phyloP scores from a whole-genome alignment of 169 alveolate species.

The Besnoitia besnoiti region DNA sequence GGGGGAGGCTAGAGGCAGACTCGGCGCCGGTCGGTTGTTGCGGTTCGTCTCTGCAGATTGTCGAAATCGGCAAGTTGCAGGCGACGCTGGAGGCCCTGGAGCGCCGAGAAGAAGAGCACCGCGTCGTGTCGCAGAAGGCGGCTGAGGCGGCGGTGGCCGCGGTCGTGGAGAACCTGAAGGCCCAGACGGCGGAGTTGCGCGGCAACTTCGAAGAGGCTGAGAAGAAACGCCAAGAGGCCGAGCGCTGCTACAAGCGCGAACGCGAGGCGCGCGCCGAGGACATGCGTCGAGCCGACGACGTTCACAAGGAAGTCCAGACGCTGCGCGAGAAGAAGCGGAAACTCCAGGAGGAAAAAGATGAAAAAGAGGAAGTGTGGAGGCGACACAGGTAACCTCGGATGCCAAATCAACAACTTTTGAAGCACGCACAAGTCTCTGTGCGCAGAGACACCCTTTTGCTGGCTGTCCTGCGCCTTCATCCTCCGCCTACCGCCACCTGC shows the following conservation, averaged over 20 bases:
- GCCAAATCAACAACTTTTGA: neutral
- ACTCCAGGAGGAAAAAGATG: neutral
- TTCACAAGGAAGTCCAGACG: neutral
- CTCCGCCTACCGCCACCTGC: no score
- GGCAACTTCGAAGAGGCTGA: neutral
- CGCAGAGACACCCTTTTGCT: neutral
- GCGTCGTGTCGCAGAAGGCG: neutral
- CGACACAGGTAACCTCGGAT: conserved; percentile 13
- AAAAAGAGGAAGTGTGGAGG: conserved; percentile 32
- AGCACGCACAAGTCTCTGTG: neutral
- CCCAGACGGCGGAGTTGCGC: neutral
- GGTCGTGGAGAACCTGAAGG: conserved; percentile 29
- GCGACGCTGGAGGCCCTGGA: conserved; percentile 31
- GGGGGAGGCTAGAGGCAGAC: neutral
- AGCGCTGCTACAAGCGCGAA: conserved; percentile 32
- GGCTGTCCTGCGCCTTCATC: no score
- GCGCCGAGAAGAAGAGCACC: conserved; percentile 3
- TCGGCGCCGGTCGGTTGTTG: neutral
- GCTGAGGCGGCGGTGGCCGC: conserved; percentile 41
- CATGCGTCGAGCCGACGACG: neutral
- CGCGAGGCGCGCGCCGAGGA: conserved; percentile 43
- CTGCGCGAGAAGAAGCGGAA: conserved; percentile 20
- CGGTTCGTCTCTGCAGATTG: neutral
- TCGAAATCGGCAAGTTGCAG: neutral
- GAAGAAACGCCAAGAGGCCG: conserved; percentile 10